Evolutionary conservation across 768 basidiomycete species (phyloP).

Genomic region (Hericium rajendrae): DNA sequence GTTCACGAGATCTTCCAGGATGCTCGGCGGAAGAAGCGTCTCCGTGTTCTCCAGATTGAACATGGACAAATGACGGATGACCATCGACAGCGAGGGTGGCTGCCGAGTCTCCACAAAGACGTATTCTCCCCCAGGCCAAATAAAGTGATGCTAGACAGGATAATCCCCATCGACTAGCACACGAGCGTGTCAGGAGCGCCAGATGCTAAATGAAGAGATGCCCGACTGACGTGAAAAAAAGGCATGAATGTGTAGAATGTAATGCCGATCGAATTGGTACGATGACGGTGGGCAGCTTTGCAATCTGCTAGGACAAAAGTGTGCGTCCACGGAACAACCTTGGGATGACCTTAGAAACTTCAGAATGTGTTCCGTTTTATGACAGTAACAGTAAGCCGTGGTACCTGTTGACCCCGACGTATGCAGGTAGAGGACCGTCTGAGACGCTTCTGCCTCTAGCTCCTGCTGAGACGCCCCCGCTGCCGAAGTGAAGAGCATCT

Average conservation of each 20-base stretch:
- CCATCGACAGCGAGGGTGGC: background rate
- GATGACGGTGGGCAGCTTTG: background rate
- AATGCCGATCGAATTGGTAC: background rate
- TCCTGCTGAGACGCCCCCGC: too few species aligned
- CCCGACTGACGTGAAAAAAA: background rate
- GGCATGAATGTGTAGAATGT: background rate
- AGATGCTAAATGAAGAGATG: background rate
- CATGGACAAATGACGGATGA: background rate
- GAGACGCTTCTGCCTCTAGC: background rate
- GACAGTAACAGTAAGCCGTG: background rate
- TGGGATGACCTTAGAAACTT: background rate
- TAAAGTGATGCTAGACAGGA: background rate
- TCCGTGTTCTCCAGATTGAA: background rate
- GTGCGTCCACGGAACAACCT: background rate
- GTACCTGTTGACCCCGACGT: background rate
- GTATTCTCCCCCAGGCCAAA: background rate
- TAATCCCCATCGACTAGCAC: background rate
- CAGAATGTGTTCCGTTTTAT: background rate
- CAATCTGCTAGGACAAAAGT: background rate
- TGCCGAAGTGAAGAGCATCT: too few species aligned
- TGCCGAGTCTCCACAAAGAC: background rate
- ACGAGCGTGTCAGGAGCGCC: background rate
- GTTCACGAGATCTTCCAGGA: background rate
- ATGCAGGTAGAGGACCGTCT: background rate
- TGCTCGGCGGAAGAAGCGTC: background rate